phyloP scores from a whole-genome alignment of 192 early-diverging fungal species.

The Pilaira anomala region DNA sequence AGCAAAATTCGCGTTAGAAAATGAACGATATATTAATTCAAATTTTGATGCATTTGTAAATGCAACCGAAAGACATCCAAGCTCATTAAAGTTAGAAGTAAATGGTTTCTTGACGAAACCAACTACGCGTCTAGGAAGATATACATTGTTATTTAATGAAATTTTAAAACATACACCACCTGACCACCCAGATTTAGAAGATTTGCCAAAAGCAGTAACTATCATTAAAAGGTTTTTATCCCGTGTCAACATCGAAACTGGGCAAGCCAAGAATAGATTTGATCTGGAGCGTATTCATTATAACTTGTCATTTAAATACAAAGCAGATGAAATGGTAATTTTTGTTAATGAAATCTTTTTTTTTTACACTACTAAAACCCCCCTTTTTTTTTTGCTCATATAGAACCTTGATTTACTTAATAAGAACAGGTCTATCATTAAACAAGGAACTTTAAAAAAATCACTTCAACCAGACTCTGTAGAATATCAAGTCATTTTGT shows the following conservation, averaged over 20 bases:
- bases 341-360: conserved; percentile 5
- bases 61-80: conserved; percentile 64
- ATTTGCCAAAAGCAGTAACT: conserved; percentile 67
- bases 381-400: background rate
- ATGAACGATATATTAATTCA: conserved; percentile 65
- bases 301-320: conserved; percentile 56
- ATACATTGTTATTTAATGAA: conserved; percentile 77
- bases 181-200: conserved; percentile 70
- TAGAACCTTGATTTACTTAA: conserved; percentile 78
- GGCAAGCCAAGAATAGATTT: conserved; percentile 83
- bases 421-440: conserved; percentile 67
- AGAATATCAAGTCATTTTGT: conserved; percentile 77
- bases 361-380: conserved; percentile 27
- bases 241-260: conserved; percentile 84
- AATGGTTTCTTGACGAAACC: conserved; percentile 88
- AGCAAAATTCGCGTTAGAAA: conserved; percentile 79
- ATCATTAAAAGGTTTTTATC: conserved; percentile 74
- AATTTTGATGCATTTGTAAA: conserved; percentile 73
- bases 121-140: conserved; percentile 83
- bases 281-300: conserved; percentile 75
- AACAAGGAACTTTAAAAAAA: conserved; percentile 75
- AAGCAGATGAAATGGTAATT: conserved; percentile 29
- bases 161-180: conserved; percentile 78
- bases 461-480: conserved; percentile 51
- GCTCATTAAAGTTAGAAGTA: conserved; percentile 75